Base-by-base conservation (phyloP, 1,284 basidiomycete species). In the Cutaneotrichosporon spelunceum region DNA sequence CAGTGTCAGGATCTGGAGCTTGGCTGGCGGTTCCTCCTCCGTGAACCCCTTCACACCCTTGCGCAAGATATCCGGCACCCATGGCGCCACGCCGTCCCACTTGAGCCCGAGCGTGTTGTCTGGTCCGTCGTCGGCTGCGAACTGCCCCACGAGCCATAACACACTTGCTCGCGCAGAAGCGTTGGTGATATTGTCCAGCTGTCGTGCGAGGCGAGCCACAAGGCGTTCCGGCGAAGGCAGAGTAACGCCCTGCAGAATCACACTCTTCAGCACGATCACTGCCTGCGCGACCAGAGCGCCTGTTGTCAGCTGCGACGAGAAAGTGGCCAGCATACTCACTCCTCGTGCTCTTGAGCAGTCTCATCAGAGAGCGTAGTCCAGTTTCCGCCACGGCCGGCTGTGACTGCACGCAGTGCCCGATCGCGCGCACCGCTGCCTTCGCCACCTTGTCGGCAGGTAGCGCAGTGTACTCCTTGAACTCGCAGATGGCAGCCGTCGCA, bases 91-190 rank as follows among this genome's bases (percentile, higher is more conserved):
- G 6, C 85, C 84, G 53, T 78, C 72, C 72, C 77, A 76, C 24
- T 75, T 75, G 1, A 72, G 65, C 1, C 76, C 73, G n/a, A 53
- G 23, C 4, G 59, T 56, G 2, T 59, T 55, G 21, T 63, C 56
- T 0, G 62, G 56, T 23, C 61, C 62, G 21, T 71, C 69, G 29
- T 60, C 59, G 6, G 70, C 81, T 3, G 88, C 84, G 73, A 90
- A 91, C 75, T 94, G 91, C 0, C 93, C 93, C 0, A 92, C 91
- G 0, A 96, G 84, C 91, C 92, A 94, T 44, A 92, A 80, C 0
- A 95, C 86, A 67, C 89, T 93, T 0, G 91, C 90, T 26, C 90
- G 81, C 0, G 93, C 91, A 65, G 85, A 83, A 1, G 88, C 82
- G 70, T 92, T 88, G 16, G 81, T 83, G 54, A 97, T 90, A 56